Evolutionary conservation across 129 eudicot species (phyloP), one percentile per base, ranked within the genome.

Genomic region (Centaurea solstitialis): DNA sequence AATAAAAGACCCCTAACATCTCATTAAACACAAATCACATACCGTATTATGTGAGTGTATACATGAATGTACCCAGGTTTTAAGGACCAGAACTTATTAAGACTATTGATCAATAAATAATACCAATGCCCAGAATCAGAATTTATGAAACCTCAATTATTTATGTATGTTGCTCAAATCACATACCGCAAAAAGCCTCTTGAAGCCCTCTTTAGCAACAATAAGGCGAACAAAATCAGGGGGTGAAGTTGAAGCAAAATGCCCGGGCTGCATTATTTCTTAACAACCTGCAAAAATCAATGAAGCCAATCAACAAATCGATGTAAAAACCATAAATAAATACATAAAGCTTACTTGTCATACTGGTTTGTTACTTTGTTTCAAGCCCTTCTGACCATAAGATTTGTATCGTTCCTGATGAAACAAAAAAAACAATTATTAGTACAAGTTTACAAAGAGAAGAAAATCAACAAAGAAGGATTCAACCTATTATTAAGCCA

Each of bases 251-350:
- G 94, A 91, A 79, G 89, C 80, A 82, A 93, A 93, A 77, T 93
- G 97, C 18, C 97, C 98, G 0, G 88, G 91, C 82, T 93, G 94
- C 97, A 93, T 91, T 78, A 97, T 85, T 85, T 93, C 85, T 93
- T 93, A 81, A 93, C 92, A 76, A 93, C 98, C 98, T 93, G 62
- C 38, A 73, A 80, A 59, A 64, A 26, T 26, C 30, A 26, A 26
- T 26, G 30, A 26, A 26, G 30, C 30, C 30, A 26, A 26, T 26
- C 30, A 26, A 26, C 2, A 26, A 2, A 26, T 26, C 30, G 30
- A 26, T 26, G 30, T 26, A 26, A 26, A 26, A 26, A 26, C 30
- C 30, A 26, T 26, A 26, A 26, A 26, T 26, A 2, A 1, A 26
- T 26, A n/a, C n/a, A n/a, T 26, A 26, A 26, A 26, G 1, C 30